Conservation (phyloP, 2,329 filamentous ascomycete species). For the Calonectria ilicicola region DNA sequence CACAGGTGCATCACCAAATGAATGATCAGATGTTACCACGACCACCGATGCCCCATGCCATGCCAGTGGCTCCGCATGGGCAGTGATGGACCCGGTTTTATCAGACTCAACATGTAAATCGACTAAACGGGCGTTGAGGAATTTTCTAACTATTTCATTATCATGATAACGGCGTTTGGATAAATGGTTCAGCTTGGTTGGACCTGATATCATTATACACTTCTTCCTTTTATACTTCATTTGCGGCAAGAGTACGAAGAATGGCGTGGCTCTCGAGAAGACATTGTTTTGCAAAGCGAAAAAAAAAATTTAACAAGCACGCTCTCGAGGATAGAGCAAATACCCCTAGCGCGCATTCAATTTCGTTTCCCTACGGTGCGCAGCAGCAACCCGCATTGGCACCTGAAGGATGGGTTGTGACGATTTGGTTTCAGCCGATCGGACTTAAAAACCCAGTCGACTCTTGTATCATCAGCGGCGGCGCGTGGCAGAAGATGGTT, state of each 20-base stretch:
- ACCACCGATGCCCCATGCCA: conserved; percentile 40
- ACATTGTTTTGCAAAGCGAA: not conserved
- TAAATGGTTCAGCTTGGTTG: conserved; percentile 11
- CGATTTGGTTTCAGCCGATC: conserved; percentile 24
- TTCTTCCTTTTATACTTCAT: not conserved
- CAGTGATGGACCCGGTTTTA: conserved; percentile 19
- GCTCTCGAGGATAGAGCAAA: conserved; percentile 26
- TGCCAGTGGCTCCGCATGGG: conserved; percentile 38
- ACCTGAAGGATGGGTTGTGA: conserved; percentile 22
- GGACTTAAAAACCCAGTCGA: conserved; percentile 17
- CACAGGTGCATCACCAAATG: conserved; percentile 36
- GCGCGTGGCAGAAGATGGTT: conserved; percentile 38
- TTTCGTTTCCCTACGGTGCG: conserved; percentile 21
- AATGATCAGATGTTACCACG: conserved; percentile 39
- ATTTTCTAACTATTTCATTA: conserved; percentile 17
- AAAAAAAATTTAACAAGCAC: not conserved
- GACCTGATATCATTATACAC: not conserved
- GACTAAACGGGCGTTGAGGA: conserved; percentile 12
- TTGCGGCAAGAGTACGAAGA: conserved; percentile 19
- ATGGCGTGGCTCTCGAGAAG: conserved; percentile 1
- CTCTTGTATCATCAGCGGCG: conserved; percentile 36
- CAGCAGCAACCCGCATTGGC: conserved; percentile 19
- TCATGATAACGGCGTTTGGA: conserved; percentile 29
- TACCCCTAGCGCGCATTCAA: conserved; percentile 28
- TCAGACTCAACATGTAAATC: conserved; percentile 5